A percentile compares a stretch with the other conserved stretches of the same genome.
Conservation (phyloP, 2,329 filamentous ascomycete genomes). For the Pseudogymnoascus sp. region DNA sequence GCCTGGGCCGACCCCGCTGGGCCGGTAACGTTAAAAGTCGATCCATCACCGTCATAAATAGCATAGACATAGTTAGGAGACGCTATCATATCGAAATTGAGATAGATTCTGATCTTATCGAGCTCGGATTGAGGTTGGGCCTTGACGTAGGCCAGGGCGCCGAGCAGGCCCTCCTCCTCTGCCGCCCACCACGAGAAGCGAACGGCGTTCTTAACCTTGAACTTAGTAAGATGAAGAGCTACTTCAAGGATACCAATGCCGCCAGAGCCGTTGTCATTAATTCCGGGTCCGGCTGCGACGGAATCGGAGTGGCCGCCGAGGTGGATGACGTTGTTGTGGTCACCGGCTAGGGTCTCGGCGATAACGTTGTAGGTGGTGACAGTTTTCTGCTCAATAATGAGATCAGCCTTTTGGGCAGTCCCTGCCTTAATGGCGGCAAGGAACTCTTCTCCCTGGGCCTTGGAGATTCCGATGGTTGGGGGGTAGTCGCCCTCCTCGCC, state of each 20-base stretch:
- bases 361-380: slow-evolving; percentile 16
- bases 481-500: slow-evolving; percentile 14
- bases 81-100: slow-evolving; percentile 59
- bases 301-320: slow-evolving; percentile 55
- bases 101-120: slow-evolving; percentile 48
- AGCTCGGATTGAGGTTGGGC: slow-evolving; percentile 40
- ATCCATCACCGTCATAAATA: slow-evolving; percentile 48
- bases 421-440: slow-evolving; percentile 10
- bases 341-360: slow-evolving; percentile 49
- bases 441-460: slow-evolving; percentile 14
- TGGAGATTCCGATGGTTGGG: slow-evolving; percentile 15
- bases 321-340: slow-evolving; percentile 49
- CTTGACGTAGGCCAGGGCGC: slow-evolving; percentile 48
- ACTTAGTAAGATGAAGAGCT: slow-evolving; percentile 50
- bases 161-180: slow-evolving; percentile 55
- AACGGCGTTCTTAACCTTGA: slow-evolving; percentile 49
- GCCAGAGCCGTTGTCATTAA: slow-evolving; percentile 59
- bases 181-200: slow-evolving; percentile 58
- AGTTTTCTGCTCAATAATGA: slow-evolving; percentile 11
- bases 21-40: slow-evolving; percentile 43
- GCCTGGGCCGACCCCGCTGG: slow-evolving; percentile 48
- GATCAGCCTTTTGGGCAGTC: slow-evolving; percentile 14
- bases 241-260: slow-evolving; percentile 50
- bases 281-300: slow-evolving; percentile 52
- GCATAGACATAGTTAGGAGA: slow-evolving; percentile 50